Percentiles rank a stretch among this genome's conserved stretches.
Evolutionary conservation across 163 green algal species (phyloP).

Genomic region (Scenedesmus sp.): DNA sequence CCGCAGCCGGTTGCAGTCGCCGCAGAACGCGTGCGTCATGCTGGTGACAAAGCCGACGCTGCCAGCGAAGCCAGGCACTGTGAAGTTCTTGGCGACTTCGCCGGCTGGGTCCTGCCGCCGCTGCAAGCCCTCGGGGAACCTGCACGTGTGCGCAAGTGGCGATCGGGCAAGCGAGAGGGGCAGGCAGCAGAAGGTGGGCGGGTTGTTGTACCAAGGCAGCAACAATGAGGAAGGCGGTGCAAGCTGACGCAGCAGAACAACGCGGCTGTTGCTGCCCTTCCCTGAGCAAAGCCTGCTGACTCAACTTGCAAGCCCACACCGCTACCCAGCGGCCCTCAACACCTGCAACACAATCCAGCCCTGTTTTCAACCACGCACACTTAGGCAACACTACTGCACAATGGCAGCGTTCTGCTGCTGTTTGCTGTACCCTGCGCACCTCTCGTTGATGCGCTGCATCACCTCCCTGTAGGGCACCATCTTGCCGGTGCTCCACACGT

Average conservation of each 20-base stretch:
- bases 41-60: conserved; percentile 98
- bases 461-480: conserved; percentile 90
- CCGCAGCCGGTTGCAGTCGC: conserved; percentile 93
- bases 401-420: too few relatives aligned
- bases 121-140: conserved; percentile 68
- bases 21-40: conserved; percentile 98
- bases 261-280: too few relatives aligned
- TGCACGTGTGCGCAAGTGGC: neutral
- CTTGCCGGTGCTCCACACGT: conserved; percentile 87
- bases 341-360: too few relatives aligned
- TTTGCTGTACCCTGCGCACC: neutral
- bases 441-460: conserved; percentile 54
- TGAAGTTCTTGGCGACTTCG: conserved; percentile 98
- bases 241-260: too few relatives aligned
- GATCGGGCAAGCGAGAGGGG: neutral
- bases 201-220: neutral
- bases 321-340: too few relatives aligned
- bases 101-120: conserved; percentile 72
- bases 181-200: neutral
- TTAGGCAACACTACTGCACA: too few relatives aligned
- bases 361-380: too few relatives aligned
- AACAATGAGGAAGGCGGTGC: too few relatives aligned
- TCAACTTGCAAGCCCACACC: too few relatives aligned
- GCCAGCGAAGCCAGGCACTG: conserved; percentile 82
- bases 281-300: too few relatives aligned